Conservation (phyloP, 2,329 filamentous ascomycete genomes). For the Meredithiella fracta region DNA sequence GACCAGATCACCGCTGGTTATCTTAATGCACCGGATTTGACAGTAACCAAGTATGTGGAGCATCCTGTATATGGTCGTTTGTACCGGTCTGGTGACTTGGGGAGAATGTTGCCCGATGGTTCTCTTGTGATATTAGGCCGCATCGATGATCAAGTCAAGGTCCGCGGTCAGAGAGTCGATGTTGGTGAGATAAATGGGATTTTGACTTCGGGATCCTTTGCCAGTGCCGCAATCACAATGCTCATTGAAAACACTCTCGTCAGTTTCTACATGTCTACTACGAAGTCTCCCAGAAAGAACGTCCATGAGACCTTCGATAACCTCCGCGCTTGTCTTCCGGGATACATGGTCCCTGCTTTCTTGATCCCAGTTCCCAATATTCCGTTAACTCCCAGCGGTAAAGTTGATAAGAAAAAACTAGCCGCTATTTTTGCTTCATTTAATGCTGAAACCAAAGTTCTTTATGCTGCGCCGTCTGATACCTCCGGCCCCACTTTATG, state of each 20-base stretch:
- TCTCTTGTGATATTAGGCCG: constrained; percentile 58
- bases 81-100: constrained; percentile 71
- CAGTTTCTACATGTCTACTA: constrained; percentile 47
- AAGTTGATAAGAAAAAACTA: constrained; percentile 44
- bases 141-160: constrained; percentile 64
- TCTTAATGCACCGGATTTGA: constrained; percentile 46
- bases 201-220: constrained; percentile 34
- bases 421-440: constrained; percentile 24
- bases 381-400: constrained; percentile 59
- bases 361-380: constrained; percentile 53
- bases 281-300: background rate
- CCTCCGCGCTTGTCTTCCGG: constrained; percentile 41
- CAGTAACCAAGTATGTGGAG: constrained; percentile 48
- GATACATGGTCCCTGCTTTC: constrained; percentile 65
- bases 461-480: background rate
- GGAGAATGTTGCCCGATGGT: constrained; percentile 60
- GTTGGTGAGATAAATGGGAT: constrained; percentile 51
- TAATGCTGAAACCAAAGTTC: background rate
- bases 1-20: constrained; percentile 67
- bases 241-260: constrained; percentile 42
- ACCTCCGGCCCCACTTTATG: constrained; percentile 21
- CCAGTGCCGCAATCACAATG: constrained; percentile 48
- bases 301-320: constrained; percentile 26
- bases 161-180: constrained; percentile 67
- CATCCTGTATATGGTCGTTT: constrained; percentile 55